phyloP scores from a whole-genome alignment of 441 rosid genomes.

The Brassica hybrid region DNA sequence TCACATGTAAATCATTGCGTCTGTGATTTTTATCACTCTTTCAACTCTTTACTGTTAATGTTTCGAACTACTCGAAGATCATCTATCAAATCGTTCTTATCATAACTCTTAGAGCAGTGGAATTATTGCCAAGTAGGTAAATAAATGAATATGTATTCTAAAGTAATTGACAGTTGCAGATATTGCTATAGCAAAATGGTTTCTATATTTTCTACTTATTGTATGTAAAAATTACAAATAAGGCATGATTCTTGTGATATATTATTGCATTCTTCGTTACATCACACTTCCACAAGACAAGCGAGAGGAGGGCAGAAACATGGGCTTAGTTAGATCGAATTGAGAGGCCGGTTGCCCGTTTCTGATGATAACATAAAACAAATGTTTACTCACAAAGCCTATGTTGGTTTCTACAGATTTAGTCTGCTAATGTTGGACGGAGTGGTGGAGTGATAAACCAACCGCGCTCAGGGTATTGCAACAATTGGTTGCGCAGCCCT shows the following conservation, averaged over 20 bases:
- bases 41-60: conserved; percentile 6
- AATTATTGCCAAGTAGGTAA: neutral
- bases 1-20: conserved; percentile 39
- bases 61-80: conserved; percentile 7
- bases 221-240: neutral
- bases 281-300: neutral
- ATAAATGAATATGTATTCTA: neutral
- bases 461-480: neutral
- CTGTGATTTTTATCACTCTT: conserved; percentile 15
- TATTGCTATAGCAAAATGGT: neutral
- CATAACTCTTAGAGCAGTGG: conserved; percentile 1
- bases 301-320: neutral
- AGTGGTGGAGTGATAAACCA: neutral
- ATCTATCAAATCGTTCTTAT: conserved; percentile 13
- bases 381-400: neutral
- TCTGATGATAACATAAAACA: too few species aligned
- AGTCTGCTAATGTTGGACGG: neutral
- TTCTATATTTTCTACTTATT: neutral
- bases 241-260: neutral
- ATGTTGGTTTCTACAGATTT: too few species aligned
- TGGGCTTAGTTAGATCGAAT: neutral
- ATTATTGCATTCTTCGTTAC: neutral
- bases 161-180: neutral
- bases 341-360: neutral
- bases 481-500: neutral